Conservation (phyloP, 192 early-diverging fungal species). For the Coemansia sp. region DNA sequence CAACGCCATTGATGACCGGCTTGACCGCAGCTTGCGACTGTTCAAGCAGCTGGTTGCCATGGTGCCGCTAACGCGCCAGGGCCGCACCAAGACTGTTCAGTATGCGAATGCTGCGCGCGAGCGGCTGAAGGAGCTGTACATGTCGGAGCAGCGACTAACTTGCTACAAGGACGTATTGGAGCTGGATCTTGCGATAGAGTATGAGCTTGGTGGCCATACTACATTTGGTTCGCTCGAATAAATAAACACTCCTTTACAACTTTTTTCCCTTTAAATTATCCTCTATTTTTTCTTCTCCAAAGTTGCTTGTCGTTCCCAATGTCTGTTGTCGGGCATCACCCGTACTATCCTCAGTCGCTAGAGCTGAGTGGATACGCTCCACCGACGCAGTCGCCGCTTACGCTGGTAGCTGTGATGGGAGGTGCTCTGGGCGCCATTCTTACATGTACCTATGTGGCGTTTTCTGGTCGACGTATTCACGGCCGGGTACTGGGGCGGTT, state of each 20-base stretch:
- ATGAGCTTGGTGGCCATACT: conserved; percentile 28
- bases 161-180: conserved; percentile 75
- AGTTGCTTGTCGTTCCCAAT: neutral
- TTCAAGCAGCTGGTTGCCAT: conserved; percentile 65
- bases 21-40: conserved; percentile 60
- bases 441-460: neutral
- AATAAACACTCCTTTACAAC: neutral
- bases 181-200: conserved; percentile 56
- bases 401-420: conserved; percentile 24
- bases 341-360: conserved; percentile 40
- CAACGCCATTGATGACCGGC: conserved; percentile 47
- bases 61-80: conserved; percentile 69
- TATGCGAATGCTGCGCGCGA: conserved; percentile 45
- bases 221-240: neutral
- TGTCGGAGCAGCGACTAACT: conserved; percentile 62
- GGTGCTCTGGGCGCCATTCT: conserved; percentile 7
- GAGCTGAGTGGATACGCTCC: conserved; percentile 26
- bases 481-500: conserved; percentile 2
- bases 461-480: neutral
- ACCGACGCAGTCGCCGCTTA: conserved; percentile 17
- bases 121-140: conserved; percentile 57
- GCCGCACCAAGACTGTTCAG: conserved; percentile 58
- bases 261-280: neutral
- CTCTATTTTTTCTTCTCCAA: neutral
- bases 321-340: conserved; percentile 13